Percentiles rank a stretch among this genome's conserved stretches.
Conservation (phyloP, 192 early-diverging fungal genomes). For the Physocladia obscura region DNA sequence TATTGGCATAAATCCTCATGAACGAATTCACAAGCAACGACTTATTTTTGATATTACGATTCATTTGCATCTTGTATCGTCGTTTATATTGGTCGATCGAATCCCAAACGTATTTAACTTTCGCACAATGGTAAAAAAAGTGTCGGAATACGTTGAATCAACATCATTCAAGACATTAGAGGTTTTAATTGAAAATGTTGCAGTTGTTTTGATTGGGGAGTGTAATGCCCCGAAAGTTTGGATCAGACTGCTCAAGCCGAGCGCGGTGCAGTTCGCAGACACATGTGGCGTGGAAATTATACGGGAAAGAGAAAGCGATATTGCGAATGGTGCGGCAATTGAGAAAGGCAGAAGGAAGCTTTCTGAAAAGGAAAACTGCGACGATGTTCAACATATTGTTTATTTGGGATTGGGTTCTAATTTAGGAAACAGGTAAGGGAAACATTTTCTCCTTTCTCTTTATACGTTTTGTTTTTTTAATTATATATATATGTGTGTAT, state of each 20-base stretch:
- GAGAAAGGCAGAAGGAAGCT: conserved; percentile 20
- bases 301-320: conserved; percentile 55
- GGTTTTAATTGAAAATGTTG: conserved; percentile 82
- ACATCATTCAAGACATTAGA: conserved; percentile 94
- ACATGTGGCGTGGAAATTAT: conserved; percentile 90
- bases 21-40: conserved; percentile 89
- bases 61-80: conserved; percentile 66
- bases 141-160: conserved; percentile 79
- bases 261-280: conserved; percentile 86
- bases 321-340: conserved; percentile 26
- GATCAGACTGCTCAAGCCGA: conserved; percentile 91
- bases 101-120: conserved; percentile 80
- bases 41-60: conserved; percentile 70
- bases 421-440: conserved; percentile 68
- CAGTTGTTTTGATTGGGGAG: conserved; percentile 70
- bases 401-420: conserved; percentile 91
- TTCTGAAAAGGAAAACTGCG: background rate
- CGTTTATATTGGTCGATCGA: conserved; percentile 49
- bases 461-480: background rate
- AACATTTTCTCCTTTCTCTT: conserved; percentile 18
- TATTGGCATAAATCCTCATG: conserved; percentile 95
- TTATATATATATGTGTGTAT: background rate
- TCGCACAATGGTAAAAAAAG: conserved; percentile 81
- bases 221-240: conserved; percentile 88
- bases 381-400: conserved; percentile 50